A percentile compares a stretch with the other conserved stretches of the same genome.
Evolutionary conservation across 2,329 filamentous ascomycete species (phyloP).

Genomic region (Curvularia spicifera): DNA sequence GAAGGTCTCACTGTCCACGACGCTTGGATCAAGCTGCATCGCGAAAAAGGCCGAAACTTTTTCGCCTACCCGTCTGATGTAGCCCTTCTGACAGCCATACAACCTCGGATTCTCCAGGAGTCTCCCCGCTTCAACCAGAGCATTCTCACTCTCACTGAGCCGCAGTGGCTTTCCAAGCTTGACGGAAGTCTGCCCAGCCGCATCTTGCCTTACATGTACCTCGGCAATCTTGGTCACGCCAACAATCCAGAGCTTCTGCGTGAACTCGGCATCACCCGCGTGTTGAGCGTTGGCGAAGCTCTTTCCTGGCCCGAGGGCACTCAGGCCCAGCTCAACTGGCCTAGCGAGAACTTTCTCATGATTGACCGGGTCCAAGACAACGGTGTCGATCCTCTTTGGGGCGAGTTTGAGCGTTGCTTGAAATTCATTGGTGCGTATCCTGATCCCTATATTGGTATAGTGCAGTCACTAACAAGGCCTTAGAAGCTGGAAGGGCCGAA

Average conservation of each 20-base stretch:
- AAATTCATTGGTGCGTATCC: slow-evolving; percentile 82
- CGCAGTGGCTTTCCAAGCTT: slow-evolving; percentile 79
- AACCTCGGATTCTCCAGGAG: slow-evolving; percentile 74
- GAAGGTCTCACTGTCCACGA: slow-evolving; percentile 80
- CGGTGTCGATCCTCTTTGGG: slow-evolving; percentile 87
- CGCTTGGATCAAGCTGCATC: slow-evolving; percentile 87
- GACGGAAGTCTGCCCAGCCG: slow-evolving; percentile 92
- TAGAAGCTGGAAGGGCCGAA: slow-evolving; percentile 78
- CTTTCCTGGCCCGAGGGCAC: slow-evolving; percentile 79
- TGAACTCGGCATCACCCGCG: slow-evolving; percentile 81
- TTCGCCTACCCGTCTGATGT: slow-evolving; percentile 96
- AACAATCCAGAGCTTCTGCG: slow-evolving; percentile 87
- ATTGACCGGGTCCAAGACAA: slow-evolving; percentile 94
- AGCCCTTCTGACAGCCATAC: slow-evolving; percentile 76
- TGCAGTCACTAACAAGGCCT: slow-evolving; percentile 17
- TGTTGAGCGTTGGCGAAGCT: slow-evolving; percentile 90
- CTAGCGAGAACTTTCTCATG: slow-evolving; percentile 76
- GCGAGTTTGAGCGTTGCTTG: slow-evolving; percentile 84
- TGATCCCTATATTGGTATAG: background rate
- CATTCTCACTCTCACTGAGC: slow-evolving; percentile 66
- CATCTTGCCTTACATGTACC: slow-evolving; percentile 91
- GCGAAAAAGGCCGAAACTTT: slow-evolving; percentile 83
- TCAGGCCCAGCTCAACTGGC: slow-evolving; percentile 67
- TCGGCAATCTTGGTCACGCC: slow-evolving; percentile 90
- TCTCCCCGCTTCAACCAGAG: slow-evolving; percentile 64